Conservation (phyloP, 2,329 filamentous ascomycete species). For the Aspergillus fumigatiaffinis region DNA sequence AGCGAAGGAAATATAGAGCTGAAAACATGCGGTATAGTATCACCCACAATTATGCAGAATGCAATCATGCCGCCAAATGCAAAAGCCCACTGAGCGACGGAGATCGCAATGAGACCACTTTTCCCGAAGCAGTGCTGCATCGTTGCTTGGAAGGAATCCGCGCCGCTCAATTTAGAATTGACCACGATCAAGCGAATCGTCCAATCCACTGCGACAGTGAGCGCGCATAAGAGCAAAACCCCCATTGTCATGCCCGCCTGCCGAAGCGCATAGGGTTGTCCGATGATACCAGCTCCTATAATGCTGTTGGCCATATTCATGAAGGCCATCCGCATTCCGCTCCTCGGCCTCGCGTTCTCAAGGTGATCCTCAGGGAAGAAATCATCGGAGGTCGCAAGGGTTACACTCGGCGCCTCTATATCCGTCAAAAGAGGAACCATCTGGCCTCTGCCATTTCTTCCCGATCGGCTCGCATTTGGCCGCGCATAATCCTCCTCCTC, state of each 20-base stretch:
- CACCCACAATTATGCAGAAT: conserved; percentile 95
- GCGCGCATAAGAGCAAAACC: conserved; percentile 67
- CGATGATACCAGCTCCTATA: conserved; percentile 71
- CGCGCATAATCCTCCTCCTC: conserved; percentile 61
- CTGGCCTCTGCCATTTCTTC: conserved; percentile 45
- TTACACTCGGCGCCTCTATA: conserved; percentile 76
- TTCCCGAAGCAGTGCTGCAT: conserved; percentile 93
- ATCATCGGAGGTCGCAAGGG: conserved; percentile 60
- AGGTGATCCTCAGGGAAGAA: conserved; percentile 57
- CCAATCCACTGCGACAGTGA: conserved; percentile 92
- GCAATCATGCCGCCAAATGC: conserved; percentile 98
- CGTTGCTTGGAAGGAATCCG: conserved; percentile 90
- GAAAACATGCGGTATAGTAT: conserved; percentile 90
- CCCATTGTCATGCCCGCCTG: conserved; percentile 86
- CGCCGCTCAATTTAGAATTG: conserved; percentile 93
- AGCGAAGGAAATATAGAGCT: conserved; percentile 76
- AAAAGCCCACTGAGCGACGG: conserved; percentile 93
- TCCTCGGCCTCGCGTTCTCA: conserved; percentile 70
- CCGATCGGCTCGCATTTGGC: conserved; percentile 34
- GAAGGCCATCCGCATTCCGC: conserved; percentile 79
- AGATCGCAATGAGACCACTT: conserved; percentile 82
- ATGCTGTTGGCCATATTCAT: conserved; percentile 99
- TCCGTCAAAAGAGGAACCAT: conserved; percentile 70
- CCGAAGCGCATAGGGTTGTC: conserved; percentile 91
- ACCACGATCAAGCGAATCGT: conserved; percentile 95